A percentile compares a stretch with the other conserved stretches of the same genome.
Conservation (phyloP, 192 early-diverging fungal genomes). For the Thamnidium elegans region DNA sequence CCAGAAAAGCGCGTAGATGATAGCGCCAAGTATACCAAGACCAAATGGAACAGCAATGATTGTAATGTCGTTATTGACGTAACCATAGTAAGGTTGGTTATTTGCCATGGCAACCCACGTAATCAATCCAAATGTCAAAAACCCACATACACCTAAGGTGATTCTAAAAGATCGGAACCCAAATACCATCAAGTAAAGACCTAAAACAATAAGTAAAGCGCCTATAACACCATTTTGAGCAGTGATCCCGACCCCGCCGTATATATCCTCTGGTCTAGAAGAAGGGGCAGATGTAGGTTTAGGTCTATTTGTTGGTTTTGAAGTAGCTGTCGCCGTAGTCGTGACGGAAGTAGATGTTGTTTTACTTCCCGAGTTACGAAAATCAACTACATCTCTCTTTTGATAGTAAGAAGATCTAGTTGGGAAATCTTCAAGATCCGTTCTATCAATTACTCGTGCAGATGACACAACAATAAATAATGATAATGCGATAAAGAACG, state of each 20-base stretch:
- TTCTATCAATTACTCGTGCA: conserved; percentile 2
- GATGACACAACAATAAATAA: conserved; percentile 3
- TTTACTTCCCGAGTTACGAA: conserved; percentile 8
- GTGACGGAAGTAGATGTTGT: neutral
- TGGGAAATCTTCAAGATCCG: neutral
- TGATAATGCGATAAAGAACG: neutral
- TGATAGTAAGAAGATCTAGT: neutral
- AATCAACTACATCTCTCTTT: conserved; percentile 11
- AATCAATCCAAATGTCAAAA: conserved; percentile 43
- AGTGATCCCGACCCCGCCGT: conserved; percentile 26
- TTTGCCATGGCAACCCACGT: conserved; percentile 28
- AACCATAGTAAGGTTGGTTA: conserved; percentile 23
- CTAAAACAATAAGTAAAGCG: conserved; percentile 38
- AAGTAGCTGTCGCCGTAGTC: conserved; percentile 1
- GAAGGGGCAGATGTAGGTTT: conserved; percentile 12
- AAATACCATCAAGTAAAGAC: conserved; percentile 43
- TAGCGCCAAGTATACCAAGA: conserved; percentile 18
- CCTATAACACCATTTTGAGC: conserved; percentile 38
- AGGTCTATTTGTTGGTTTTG: conserved; percentile 1
- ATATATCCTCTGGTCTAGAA: conserved; percentile 12
- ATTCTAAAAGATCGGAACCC: conserved; percentile 48
- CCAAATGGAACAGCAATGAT: conserved; percentile 19
- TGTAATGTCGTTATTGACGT: conserved; percentile 19
- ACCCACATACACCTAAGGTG: conserved; percentile 44
- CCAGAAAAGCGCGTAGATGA: conserved; percentile 36